phyloP scores from a whole-genome alignment of 768 basidiomycete genomes.

The Lentinula sp. region DNA sequence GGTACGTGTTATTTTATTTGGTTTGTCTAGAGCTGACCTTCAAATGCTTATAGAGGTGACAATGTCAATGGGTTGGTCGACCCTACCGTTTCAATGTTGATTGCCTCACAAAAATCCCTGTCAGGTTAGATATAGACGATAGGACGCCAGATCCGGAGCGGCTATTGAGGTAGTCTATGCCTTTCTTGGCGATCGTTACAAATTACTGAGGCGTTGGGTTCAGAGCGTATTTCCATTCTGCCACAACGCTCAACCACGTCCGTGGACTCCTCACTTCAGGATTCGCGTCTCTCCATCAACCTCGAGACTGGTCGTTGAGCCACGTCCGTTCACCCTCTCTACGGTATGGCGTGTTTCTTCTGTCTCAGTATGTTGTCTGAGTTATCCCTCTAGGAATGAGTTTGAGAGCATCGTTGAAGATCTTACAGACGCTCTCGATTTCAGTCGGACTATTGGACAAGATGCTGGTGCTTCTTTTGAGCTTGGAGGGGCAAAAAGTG shows the following conservation, averaged over 20 bases:
- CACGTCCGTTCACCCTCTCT: constrained; percentile 86
- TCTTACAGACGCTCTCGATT: constrained; percentile 88
- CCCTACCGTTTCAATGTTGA: not conserved
- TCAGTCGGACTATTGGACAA: constrained; percentile 83
- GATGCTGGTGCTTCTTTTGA: constrained; percentile 55
- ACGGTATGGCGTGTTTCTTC: constrained; percentile 34
- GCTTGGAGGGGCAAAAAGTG: constrained; percentile 62
- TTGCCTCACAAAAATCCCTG: not conserved
- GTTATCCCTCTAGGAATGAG: constrained; percentile 44
- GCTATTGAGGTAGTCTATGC: constrained; percentile 55
- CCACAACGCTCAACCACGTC: constrained; percentile 89
- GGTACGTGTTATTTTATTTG: constrained; percentile 39
- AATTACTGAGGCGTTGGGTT: not conserved
- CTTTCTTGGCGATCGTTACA: not conserved
- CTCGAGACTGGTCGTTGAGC: constrained; percentile 84
- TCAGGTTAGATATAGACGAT: constrained; percentile 64
- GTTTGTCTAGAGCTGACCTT: not conserved
- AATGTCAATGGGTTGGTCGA: constrained; percentile 82
- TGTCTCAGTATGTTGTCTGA: not conserved
- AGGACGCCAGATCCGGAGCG: constrained; percentile 89
- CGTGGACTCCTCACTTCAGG: constrained; percentile 85
- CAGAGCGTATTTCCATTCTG: constrained; percentile 95
- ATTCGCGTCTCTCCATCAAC: constrained; percentile 90
- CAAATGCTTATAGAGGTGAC: constrained; percentile 64
- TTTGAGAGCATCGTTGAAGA: constrained; percentile 83